Evolutionary conservation across 2,329 filamentous ascomycete genomes (phyloP), one percentile per base, ranked within the genome.

Genomic region (Fusarium globosum): DNA sequence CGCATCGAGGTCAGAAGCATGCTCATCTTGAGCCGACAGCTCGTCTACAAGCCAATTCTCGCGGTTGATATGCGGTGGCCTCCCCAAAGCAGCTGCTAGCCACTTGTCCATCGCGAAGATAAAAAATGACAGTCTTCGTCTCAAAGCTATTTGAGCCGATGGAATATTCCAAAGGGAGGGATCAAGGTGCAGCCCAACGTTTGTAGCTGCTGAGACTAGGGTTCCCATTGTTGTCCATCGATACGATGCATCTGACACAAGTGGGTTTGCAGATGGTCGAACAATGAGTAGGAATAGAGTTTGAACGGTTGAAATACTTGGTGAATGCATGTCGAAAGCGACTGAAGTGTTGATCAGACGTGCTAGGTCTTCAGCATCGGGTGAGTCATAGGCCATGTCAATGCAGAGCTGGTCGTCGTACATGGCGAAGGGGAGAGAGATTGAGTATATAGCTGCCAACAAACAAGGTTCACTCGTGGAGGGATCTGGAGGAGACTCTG

Each of bases 381-480:
- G 61, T 21, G 61, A 49, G 9, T 65, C 61, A 15, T 65, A 65
- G 3, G 61, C 61, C 45, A 65, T 65, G 6, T 65, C 61, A 1
- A 65, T 65, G 18, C 56, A 65, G 16, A 65, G 61, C 3, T 65
- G 38, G 7, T 65, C 61, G 3, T 61, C 61, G 14, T 65, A 61
- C 33, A 65, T 65, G 2, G 61, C 45, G 13, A 65, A 65, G 1
- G 61, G 56, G 1, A 61, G 48, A 0, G 61, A 14, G 3, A 61
- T 52, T 3, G 61, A 61, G 33, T 65, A 61, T 6, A 65, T 52
- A 7, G 45, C 45, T 12, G 61, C 61, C 1, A 65, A 2, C 3
- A 65, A 11, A 15, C 45, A 61, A 8, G 61, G 61, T 0, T 26
- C 20, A 5, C 45, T 65, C 2, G 30, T 43, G 2, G 7, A 6